Evolutionary conservation across 257 asterid genomes (phyloP).

Genomic region (Plantago ovata): DNA sequence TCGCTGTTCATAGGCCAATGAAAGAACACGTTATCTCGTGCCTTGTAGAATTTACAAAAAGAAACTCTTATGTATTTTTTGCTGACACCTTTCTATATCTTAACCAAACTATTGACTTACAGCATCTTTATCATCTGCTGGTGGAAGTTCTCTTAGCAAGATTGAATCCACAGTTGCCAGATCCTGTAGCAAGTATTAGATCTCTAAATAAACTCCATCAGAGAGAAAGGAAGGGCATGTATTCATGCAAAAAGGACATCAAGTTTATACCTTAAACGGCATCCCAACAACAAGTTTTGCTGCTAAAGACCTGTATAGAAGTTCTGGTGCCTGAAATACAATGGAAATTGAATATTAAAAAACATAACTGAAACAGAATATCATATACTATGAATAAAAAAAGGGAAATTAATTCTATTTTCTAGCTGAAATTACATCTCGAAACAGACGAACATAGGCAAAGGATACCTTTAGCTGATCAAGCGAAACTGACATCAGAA

Average conservation of each 20-base stretch:
- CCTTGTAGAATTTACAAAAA: constrained; percentile 5
- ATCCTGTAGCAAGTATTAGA: constrained; percentile 46
- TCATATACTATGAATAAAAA: background rate
- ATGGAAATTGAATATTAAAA: constrained; percentile 7
- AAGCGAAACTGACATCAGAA: constrained; percentile 85
- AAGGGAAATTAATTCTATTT: background rate
- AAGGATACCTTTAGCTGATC: constrained; percentile 81
- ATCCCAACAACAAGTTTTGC: constrained; percentile 88
- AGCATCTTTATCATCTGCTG: constrained; percentile 72
- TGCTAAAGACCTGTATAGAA: constrained; percentile 77
- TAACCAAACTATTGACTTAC: constrained; percentile 38
- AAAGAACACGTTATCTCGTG: background rate
- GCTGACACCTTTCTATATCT: no score
- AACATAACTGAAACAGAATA: constrained; percentile 6
- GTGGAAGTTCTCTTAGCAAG: constrained; percentile 88
- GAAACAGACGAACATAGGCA: constrained; percentile 11
- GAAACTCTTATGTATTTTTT: background rate
- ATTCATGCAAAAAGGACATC: constrained; percentile 10
- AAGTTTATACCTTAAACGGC: constrained; percentile 79
- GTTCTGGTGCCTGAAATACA: constrained; percentile 74
- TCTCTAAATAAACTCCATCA: constrained; percentile 13
- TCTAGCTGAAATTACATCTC: constrained; percentile 1
- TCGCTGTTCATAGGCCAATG: constrained; percentile 46
- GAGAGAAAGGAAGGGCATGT: constrained; percentile 16
- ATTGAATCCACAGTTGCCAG: constrained; percentile 97